Base-by-base conservation (phyloP, 345 rosid genomes). In the Crucihimalaya himalaica region DNA sequence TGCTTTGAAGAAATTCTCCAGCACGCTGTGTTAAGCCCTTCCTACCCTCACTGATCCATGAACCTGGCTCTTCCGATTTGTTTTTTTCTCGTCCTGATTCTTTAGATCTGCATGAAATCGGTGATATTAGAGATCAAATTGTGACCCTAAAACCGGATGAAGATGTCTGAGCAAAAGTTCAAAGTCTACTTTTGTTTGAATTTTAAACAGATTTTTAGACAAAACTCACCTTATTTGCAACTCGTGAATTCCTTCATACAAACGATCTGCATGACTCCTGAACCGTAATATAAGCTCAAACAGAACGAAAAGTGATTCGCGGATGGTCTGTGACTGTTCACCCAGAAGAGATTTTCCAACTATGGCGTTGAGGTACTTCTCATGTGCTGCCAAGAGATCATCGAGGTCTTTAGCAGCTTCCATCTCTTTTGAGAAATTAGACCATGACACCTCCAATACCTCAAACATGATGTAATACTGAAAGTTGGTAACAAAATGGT, bases 401-500 rank as follows among this genome's bases (percentile, higher is more conserved):
- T 95, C 99, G 27, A 95, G 91, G 85, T 95, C 99, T 80, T 84
- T 87, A 66, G 99, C 94, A 39, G 78, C 87, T 83, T 88, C 98
- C 90, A 95, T 90, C 79, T 87, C 99, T 74, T 81, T 84, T 29
- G 88, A 85, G 78, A 95, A 95, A 68, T 89, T 80, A 66, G 96
- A 95, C 98, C 98, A 95, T 11, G 97, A 95, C 6, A 90, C 96
- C 83, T 95, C 99, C 87, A 95, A 81, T 32, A 95, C 97, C 80
- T 95, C 99, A 78, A 95, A 92, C 99, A 95, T 95, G 55, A 95
- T 92, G 80, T 95, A 95, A 78, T 92, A 92, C 72, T 95, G 99
- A 83, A 95, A 86, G 81, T 95, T 95, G 13, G 98, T 83, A 54
- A 95, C 90, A 80, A 95, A 95, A 83, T 92, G 99, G 72, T 95